Conservation (phyloP, 1,284 basidiomycete genomes). For the Psilocybe mexicana region DNA sequence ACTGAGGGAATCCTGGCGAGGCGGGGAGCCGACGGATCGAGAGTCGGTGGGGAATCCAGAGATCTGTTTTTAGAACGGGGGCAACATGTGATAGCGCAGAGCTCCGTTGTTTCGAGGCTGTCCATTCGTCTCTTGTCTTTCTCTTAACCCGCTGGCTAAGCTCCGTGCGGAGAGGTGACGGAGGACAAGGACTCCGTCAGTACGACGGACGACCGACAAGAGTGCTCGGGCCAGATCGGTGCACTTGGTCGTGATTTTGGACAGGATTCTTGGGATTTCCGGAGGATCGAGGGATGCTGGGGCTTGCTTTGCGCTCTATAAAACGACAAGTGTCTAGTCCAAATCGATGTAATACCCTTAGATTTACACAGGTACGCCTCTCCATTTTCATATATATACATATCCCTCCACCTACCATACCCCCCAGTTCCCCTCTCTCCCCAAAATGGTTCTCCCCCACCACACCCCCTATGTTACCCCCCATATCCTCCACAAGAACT, state of each 20-base stretch:
- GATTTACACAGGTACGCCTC: conserved; percentile 13
- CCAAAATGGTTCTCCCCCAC: conserved; percentile 58
- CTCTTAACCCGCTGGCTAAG: conserved; percentile 1
- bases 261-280: conserved; percentile 24
- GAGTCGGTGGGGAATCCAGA: conserved; percentile 3
- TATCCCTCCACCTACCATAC: conserved; percentile 18
- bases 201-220: conserved; percentile 11
- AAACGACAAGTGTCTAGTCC: conserved; percentile 18
- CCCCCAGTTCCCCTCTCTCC: conserved; percentile 21
- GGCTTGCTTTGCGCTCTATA: conserved; percentile 34
- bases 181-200: conserved; percentile 14
- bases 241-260: conserved; percentile 15
- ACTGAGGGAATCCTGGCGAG: conserved; percentile 5
- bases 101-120: background rate
- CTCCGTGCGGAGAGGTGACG: conserved; percentile 21
- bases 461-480: conserved; percentile 82
- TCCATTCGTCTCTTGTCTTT: background rate
- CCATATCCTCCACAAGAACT: conserved; percentile 81
- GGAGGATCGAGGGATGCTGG: conserved; percentile 44
- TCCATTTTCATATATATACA: conserved; percentile 9
- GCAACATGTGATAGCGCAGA: conserved; percentile 20
- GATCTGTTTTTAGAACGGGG: conserved; percentile 6
- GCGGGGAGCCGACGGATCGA: conserved; percentile 20
- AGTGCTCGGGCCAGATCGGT: conserved; percentile 21
- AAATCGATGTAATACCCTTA: conserved; percentile 1